A percentile compares a stretch with the other conserved stretches of the same genome.
Conservation (phyloP, 1,284 basidiomycete species). For the Ceratobasidium sp. region DNA sequence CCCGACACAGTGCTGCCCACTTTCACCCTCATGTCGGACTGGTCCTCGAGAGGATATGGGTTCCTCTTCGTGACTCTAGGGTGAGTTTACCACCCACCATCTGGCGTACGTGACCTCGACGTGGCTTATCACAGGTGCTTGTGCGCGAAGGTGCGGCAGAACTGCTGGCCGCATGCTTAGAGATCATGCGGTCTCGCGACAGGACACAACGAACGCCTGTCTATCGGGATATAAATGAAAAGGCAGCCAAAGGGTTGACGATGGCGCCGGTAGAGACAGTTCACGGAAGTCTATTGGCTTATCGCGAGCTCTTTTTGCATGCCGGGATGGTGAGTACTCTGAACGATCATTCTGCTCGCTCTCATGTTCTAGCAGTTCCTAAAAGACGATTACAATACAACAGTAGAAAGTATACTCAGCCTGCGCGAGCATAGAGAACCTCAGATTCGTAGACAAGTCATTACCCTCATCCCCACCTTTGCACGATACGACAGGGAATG, state of each 20-base stretch:
- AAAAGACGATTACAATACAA: conserved; percentile 87
- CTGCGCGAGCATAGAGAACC: conserved; percentile 89
- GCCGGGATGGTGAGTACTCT: conserved; percentile 78
- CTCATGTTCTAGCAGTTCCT: conserved; percentile 70
- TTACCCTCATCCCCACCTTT: conserved; percentile 90
- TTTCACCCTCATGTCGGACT: conserved; percentile 86
- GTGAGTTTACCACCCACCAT: conserved; percentile 52
- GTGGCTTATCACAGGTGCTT: conserved; percentile 26
- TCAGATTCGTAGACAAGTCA: conserved; percentile 89
- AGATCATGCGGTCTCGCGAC: conserved; percentile 79
- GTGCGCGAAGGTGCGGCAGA: conserved; percentile 92
- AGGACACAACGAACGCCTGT: conserved; percentile 41
- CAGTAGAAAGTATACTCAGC: conserved; percentile 89
- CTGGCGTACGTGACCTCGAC: conserved; percentile 18
- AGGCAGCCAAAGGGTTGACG: conserved; percentile 79
- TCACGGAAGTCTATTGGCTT: conserved; percentile 92
- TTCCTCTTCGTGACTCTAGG: conserved; percentile 83
- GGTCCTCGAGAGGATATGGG: conserved; percentile 90
- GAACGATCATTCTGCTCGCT: conserved; percentile 41
- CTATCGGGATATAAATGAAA: conserved; percentile 81
- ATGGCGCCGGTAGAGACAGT: conserved; percentile 80
- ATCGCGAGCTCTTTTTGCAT: conserved; percentile 89
- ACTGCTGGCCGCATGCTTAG: conserved; percentile 85
- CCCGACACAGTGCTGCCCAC: conserved; percentile 81
- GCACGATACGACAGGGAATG: conserved; percentile 93